A percentile compares a stretch with the other conserved stretches of the same genome.
These are phyloP conservation scores for Hericium erinaceus DNA, from an alignment of 768 basidiomycete genomes.

Conservation along the genomic window DNA sequence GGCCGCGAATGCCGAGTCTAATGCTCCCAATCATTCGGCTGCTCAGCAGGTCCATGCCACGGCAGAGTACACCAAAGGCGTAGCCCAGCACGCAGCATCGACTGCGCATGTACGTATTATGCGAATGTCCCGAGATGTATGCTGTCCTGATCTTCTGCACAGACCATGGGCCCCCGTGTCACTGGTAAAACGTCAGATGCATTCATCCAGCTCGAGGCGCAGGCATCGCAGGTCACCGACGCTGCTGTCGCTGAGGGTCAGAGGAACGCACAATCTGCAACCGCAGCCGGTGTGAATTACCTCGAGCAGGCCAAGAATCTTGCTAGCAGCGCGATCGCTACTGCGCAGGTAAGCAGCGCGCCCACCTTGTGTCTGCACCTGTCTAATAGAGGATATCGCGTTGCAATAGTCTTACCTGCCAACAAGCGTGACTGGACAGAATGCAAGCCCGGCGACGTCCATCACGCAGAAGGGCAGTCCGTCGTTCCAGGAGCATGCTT, in stretches of 20 bases:
- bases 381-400: no score
- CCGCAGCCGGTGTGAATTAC: slow-evolving; percentile 37
- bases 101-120: slow-evolving; percentile 37
- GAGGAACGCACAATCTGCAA: slow-evolving; percentile 36
- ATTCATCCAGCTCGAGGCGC: slow-evolving; percentile 21
- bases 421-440: slow-evolving; percentile 17
- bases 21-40: slow-evolving; percentile 33
- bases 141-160: not conserved
- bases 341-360: slow-evolving; percentile 32
- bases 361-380: no score
- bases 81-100: slow-evolving; percentile 41
- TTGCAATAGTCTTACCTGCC: slow-evolving; percentile 9
- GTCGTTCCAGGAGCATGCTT: slow-evolving; percentile 22
- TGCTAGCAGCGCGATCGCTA: slow-evolving; percentile 32
- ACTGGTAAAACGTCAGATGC: slow-evolving; percentile 9
- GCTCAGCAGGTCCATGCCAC: slow-evolving; percentile 39
- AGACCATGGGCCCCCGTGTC: slow-evolving; percentile 5
- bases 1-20: slow-evolving; percentile 41
- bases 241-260: slow-evolving; percentile 50
- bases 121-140: not conserved
- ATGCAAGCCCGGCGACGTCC: slow-evolving; percentile 21
- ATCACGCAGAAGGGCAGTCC: slow-evolving; percentile 22
- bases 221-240: slow-evolving; percentile 31
- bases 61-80: slow-evolving; percentile 34
- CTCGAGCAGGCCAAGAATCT: slow-evolving; percentile 46